Percentiles rank a stretch among this genome's conserved stretches.
Evolutionary conservation across 2,329 filamentous ascomycete species (phyloP).

Genomic region (Aureobasidium zeae): DNA sequence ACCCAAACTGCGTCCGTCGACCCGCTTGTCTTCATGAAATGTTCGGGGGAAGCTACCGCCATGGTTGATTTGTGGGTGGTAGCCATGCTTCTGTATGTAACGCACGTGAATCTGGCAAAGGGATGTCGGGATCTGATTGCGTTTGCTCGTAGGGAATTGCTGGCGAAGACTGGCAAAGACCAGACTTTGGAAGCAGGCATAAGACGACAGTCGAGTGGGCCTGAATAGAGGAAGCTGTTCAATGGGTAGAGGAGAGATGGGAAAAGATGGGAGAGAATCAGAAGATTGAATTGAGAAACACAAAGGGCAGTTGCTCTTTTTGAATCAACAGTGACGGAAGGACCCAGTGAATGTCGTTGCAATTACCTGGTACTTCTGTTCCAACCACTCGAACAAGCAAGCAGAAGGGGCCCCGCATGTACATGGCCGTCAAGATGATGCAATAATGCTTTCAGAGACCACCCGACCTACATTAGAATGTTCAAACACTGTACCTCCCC

Average conservation of each 20-base stretch:
- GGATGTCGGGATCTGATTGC: conserved; percentile 1
- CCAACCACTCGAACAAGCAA: too few relatives aligned
- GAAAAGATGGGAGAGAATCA: not conserved
- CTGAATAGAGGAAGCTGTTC: not conserved
- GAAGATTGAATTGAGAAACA: too few relatives aligned
- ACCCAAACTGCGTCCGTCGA: conserved; percentile 46
- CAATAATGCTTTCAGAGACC: too few relatives aligned
- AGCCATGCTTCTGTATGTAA: conserved; percentile 17
- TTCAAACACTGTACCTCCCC: too few relatives aligned
- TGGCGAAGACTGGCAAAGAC: not conserved
- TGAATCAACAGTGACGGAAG: too few relatives aligned
- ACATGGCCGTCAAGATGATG: too few relatives aligned
- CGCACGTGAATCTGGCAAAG: not conserved
- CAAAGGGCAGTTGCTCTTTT: too few relatives aligned
- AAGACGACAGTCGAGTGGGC: not conserved
- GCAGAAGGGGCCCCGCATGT: too few relatives aligned
- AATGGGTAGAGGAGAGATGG: not conserved
- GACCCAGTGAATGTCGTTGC: too few relatives aligned
- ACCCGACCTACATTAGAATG: too few relatives aligned
- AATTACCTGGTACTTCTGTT: too few relatives aligned
- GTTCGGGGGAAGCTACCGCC: conserved; percentile 20
- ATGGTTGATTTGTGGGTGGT: conserved; percentile 15
- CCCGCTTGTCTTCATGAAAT: conserved; percentile 41
- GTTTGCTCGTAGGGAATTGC: conserved; percentile 4
- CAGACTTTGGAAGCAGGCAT: conserved; percentile 4